Evolutionary conservation across 768 basidiomycete species (phyloP).

Genomic region (Termitomyces heimii): DNA sequence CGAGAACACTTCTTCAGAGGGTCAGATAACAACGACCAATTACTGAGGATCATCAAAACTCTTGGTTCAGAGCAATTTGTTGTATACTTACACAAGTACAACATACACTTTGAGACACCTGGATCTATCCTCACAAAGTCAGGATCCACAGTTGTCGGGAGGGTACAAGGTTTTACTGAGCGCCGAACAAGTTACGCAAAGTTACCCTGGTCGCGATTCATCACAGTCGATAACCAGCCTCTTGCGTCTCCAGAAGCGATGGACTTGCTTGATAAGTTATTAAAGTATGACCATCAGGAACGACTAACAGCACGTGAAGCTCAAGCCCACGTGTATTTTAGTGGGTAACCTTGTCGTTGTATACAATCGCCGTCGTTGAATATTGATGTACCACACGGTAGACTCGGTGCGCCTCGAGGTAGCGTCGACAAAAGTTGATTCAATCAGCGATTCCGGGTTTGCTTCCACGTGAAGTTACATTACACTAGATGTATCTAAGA

Average conservation of each 20-base stretch:
- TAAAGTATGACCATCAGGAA: constrained; percentile 67
- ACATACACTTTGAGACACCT: constrained; percentile 60
- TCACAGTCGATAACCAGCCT: constrained; percentile 50
- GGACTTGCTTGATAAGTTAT: constrained; percentile 60
- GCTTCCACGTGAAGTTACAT: constrained; percentile 26
- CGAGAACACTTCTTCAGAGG: constrained; percentile 76
- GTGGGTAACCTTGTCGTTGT: constrained; percentile 25
- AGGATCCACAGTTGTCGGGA: constrained; percentile 10
- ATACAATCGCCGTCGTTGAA: constrained; percentile 1
- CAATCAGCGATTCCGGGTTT: constrained; percentile 44
- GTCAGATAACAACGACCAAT: constrained; percentile 67
- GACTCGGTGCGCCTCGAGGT: constrained; percentile 45
- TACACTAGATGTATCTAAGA: not conserved
- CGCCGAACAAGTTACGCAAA: constrained; percentile 40
- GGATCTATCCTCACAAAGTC: constrained; percentile 50
- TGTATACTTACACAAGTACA: constrained; percentile 50
- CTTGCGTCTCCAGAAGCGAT: constrained; percentile 57
- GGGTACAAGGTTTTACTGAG: not conserved
- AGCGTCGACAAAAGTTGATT: constrained; percentile 35
- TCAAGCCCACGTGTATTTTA: constrained; percentile 63
- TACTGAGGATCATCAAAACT: constrained; percentile 63
- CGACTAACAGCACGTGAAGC: constrained; percentile 63
- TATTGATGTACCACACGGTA: constrained; percentile 19
- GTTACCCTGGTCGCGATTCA: constrained; percentile 61
- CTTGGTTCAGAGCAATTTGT: constrained; percentile 66